Percentiles rank a stretch among this genome's conserved stretches.
Evolutionary conservation across 495 filamentous ascomycete species (phyloP).

Genomic region (Xylaria nigripes): DNA sequence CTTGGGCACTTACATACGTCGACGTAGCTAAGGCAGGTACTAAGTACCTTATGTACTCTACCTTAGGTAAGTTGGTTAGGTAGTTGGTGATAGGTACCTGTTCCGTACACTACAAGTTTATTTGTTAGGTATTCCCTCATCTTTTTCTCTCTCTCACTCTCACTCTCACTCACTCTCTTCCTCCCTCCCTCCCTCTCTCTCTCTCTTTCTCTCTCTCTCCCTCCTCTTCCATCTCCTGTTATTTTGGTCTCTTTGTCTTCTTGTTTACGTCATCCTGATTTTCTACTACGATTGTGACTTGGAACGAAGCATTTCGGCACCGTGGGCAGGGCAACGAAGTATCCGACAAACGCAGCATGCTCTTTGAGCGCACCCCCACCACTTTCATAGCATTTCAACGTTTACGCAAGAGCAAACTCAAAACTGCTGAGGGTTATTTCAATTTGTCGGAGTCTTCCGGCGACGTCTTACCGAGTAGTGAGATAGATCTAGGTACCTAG

Average conservation of each 20-base stretch:
- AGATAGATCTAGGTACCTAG: not conserved
- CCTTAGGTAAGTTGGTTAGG: too few species aligned
- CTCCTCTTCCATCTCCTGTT: not conserved
- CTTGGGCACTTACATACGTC: too few species aligned
- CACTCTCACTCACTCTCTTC: slow-evolving; percentile 9
- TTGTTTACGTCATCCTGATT: slow-evolving; percentile 5
- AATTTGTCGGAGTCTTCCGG: not conserved
- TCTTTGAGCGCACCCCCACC: not conserved
- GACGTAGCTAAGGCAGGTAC: too few species aligned
- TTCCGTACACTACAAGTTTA: slow-evolving; percentile 1
- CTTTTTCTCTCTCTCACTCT: slow-evolving; percentile 9
- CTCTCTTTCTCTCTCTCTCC: not conserved
- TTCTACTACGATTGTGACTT: not conserved
- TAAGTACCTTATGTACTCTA: too few species aligned
- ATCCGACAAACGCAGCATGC: slow-evolving; percentile 1
- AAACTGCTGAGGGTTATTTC: not conserved
- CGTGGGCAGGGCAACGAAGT: slow-evolving; percentile 1
- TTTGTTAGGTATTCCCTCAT: slow-evolving; percentile 3
- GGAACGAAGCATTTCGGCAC: slow-evolving; percentile 8
- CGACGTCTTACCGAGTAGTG: not conserved
- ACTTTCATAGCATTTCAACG: not conserved
- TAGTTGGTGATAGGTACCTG: slow-evolving; percentile 12
- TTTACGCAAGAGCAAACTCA: slow-evolving; percentile 7
- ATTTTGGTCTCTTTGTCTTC: not conserved
- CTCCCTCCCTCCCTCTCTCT: not conserved